A percentile compares a stretch with the other conserved stretches of the same genome.
Evolutionary conservation across 352 stramenopile species (phyloP).

Genomic region (Pilasporangium apinafurcum): DNA sequence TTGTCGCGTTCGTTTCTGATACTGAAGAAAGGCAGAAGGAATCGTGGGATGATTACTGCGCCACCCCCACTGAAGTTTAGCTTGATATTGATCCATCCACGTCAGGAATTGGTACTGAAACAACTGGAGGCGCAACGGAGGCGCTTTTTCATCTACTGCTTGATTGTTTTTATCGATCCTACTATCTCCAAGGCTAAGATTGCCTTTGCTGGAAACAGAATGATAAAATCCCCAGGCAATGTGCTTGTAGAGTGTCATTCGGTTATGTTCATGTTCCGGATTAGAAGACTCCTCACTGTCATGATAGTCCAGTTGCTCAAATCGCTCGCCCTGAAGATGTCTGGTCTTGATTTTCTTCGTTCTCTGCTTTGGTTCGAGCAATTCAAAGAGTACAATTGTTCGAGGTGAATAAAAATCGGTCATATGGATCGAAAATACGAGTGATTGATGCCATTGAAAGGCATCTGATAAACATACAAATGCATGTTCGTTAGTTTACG

Average conservation of each 20-base stretch:
- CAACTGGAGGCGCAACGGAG: conserved; percentile 37
- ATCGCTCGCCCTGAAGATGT: conserved; percentile 5
- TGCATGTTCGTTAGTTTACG: no score
- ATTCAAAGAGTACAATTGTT: conserved; percentile 45
- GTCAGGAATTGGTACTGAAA: conserved; percentile 51
- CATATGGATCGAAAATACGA: conserved; percentile 23
- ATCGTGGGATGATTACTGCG: no score
- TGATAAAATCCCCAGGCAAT: conserved; percentile 67
- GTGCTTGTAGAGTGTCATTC: background rate
- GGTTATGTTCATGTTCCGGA: no score
- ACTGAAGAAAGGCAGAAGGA: no score
- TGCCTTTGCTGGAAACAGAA: conserved; percentile 35
- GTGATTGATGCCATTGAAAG: conserved; percentile 48
- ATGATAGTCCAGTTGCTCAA: conserved; percentile 12
- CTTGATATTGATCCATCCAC: conserved; percentile 62
- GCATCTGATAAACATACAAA: conserved; percentile 14
- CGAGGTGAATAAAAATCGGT: conserved; percentile 26
- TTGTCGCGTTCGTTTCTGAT: no score
- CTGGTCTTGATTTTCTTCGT: background rate
- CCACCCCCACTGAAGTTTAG: conserved; percentile 38
- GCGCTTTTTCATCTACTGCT: no score
- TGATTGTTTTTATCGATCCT: no score
- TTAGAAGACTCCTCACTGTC: background rate
- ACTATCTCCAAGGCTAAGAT: conserved; percentile 37
- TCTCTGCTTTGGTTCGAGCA: conserved; percentile 28